Percentiles rank a stretch among this genome's conserved stretches.
Evolutionary conservation across 257 asterid genomes (phyloP).

Genomic region (Anisodus acutangulus): DNA sequence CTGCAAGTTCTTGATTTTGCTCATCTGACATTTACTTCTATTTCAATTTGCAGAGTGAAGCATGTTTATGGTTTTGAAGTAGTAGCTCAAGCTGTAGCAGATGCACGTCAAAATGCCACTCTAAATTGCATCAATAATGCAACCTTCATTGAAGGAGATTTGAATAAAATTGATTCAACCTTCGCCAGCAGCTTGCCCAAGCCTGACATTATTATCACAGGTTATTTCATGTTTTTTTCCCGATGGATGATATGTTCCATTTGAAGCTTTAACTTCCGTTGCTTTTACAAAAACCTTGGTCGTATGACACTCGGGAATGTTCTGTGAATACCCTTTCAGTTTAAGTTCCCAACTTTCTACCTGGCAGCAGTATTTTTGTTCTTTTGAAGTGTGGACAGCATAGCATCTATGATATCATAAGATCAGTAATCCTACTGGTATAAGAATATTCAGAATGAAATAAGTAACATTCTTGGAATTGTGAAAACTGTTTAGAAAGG

Average conservation of each 20-base stretch:
- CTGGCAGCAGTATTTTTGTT: not conserved
- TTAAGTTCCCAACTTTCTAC: not conserved
- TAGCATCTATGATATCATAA: not conserved
- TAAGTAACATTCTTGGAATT: not conserved
- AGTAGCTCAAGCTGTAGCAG: conserved; percentile 84
- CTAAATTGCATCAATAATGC: conserved; percentile 83
- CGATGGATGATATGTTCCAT: conserved; percentile 26
- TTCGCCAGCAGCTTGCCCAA: conserved; percentile 81
- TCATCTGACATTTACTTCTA: conserved; percentile 32
- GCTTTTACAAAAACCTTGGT: not conserved
- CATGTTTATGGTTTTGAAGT: conserved; percentile 93
- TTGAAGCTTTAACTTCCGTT: conserved; percentile 9
- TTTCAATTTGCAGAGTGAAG: conserved; percentile 59
- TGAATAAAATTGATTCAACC: conserved; percentile 75
- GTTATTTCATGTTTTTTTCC: conserved; percentile 44
- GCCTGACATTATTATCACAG: conserved; percentile 93
- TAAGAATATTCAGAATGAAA: not conserved
- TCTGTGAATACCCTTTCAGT: not conserved
- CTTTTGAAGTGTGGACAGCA: not conserved
- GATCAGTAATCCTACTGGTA: not conserved
- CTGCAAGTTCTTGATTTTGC: conserved; percentile 28
- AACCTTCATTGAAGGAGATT: conserved; percentile 90
- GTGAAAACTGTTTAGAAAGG: conserved; percentile 12
- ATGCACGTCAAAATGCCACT: conserved; percentile 79
- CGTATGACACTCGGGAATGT: not conserved